Evolutionary conservation across 2,329 filamentous ascomycete genomes (phyloP).

Genomic region (Penicillium polonicum): DNA sequence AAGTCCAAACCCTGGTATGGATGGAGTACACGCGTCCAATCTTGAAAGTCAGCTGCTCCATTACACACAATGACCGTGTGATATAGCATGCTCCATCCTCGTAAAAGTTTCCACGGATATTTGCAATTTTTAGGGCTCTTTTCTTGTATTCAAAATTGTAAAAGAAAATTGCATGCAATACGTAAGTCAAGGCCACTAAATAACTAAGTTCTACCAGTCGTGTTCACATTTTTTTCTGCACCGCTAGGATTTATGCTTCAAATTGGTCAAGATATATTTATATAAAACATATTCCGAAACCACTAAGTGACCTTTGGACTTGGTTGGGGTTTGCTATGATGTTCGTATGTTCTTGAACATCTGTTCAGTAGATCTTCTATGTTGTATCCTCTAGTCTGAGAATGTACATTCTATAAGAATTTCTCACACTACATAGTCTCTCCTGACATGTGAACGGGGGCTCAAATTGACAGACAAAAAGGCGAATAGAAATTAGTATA

Average conservation of each 20-base stretch:
- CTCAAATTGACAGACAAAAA: background rate
- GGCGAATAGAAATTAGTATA: background rate
- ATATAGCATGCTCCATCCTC: background rate
- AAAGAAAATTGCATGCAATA: background rate
- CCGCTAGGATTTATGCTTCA: too few relatives aligned
- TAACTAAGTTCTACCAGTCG: background rate
- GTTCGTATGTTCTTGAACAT: background rate
- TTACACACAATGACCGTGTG: background rate
- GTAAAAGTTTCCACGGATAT: background rate
- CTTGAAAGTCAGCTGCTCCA: background rate
- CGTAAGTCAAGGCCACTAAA: too few relatives aligned
- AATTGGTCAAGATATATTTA: background rate
- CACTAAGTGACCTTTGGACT: too few relatives aligned
- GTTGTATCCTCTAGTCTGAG: background rate
- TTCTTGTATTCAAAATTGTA: background rate
- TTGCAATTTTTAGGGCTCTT: too few relatives aligned
- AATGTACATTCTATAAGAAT: background rate
- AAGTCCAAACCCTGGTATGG: background rate
- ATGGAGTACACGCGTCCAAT: background rate
- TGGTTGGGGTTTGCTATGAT: background rate
- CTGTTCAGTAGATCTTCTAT: background rate
- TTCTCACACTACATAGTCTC: background rate
- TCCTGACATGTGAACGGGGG: background rate
- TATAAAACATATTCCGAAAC: background rate
- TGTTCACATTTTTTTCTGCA: background rate